A percentile compares a stretch with the other conserved stretches of the same genome.
phyloP scores from a whole-genome alignment of 768 basidiomycete species.

The Chlorophyllum brunneum region DNA sequence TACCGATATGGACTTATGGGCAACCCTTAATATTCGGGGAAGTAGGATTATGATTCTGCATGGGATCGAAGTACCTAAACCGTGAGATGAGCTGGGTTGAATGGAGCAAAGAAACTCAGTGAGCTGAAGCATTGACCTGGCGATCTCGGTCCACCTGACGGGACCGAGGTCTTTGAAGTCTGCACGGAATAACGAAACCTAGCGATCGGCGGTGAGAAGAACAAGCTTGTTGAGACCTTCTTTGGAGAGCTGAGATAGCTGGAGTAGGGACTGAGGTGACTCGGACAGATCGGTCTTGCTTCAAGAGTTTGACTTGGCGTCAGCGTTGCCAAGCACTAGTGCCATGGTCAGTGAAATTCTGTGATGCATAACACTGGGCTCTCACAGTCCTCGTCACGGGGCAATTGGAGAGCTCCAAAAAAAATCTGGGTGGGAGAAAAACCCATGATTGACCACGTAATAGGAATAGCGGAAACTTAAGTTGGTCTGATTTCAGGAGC shows the following conservation, averaged over 20 bases:
- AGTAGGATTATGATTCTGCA: slow-evolving; percentile 42
- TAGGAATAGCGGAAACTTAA: too few relatives aligned
- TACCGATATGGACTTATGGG: slow-evolving; percentile 57
- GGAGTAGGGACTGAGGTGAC: slow-evolving; percentile 50
- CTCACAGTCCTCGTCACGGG: too few relatives aligned
- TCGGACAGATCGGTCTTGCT: slow-evolving; percentile 29
- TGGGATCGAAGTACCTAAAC: slow-evolving; percentile 40
- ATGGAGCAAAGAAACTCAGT: background rate
- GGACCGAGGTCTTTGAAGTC: slow-evolving; percentile 57
- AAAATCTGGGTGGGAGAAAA: too few relatives aligned
- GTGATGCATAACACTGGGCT: too few relatives aligned
- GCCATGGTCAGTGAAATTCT: slow-evolving; percentile 43
- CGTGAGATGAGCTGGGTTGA: background rate
- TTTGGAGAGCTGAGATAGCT: slow-evolving; percentile 47
- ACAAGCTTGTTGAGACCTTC: slow-evolving; percentile 54
- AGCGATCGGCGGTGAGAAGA: slow-evolving; percentile 47
- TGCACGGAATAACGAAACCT: slow-evolving; percentile 52
- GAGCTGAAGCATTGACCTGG: slow-evolving; percentile 25
- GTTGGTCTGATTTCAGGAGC: too few relatives aligned
- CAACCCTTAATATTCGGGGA: slow-evolving; percentile 51
- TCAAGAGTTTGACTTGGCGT: slow-evolving; percentile 46
- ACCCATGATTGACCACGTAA: too few relatives aligned
- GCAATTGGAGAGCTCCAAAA: too few relatives aligned
- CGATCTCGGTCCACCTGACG: slow-evolving; percentile 50
- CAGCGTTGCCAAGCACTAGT: slow-evolving; percentile 45